A percentile compares a stretch with the other conserved stretches of the same genome.
These are phyloP conservation scores for Phytophthora citrophthora DNA, from an alignment of 352 stramenopile genomes.

Conservation along the genomic window DNA sequence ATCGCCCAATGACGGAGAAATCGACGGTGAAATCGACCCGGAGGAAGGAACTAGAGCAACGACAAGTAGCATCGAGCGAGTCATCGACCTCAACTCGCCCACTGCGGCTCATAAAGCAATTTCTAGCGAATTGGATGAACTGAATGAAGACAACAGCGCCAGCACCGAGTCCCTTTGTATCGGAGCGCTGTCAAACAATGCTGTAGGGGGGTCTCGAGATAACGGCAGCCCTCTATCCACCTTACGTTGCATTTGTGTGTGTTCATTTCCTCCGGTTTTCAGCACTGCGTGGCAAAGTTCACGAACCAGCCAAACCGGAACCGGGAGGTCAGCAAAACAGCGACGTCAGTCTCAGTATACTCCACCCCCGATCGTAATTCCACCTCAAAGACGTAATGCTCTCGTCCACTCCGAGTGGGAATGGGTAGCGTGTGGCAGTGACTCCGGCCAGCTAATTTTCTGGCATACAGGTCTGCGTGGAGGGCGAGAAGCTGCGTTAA, in stretches of 20 bases:
- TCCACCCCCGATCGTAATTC: conserved; percentile 4
- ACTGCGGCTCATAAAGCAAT: background rate
- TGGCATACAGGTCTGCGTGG: conserved; percentile 65
- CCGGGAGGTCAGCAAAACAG: conserved; percentile 22
- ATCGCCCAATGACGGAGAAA: conserved; percentile 3
- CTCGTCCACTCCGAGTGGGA: conserved; percentile 58
- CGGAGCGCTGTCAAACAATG: conserved; percentile 1
- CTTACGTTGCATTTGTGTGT: conserved; percentile 50
- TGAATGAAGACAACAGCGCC: conserved; percentile 1
- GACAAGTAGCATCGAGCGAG: conserved; percentile 35
- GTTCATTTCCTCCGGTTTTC: conserved; percentile 67
- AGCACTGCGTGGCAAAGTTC: conserved; percentile 41
- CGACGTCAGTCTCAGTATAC: conserved; percentile 18
- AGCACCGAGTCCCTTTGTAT: conserved; percentile 1
- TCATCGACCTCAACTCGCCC: conserved; percentile 39
- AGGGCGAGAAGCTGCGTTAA: conserved; percentile 42
- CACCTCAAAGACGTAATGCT: conserved; percentile 30
- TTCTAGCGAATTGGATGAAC: background rate
- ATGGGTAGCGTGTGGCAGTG: conserved; percentile 71
- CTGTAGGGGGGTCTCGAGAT: background rate
- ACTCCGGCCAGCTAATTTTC: conserved; percentile 72
- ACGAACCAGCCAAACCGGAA: conserved; percentile 30
- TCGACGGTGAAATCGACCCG: conserved; percentile 6
- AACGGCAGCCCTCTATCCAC: background rate
- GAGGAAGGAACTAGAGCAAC: conserved; percentile 23